Conservation (phyloP, 164 flowering plant genomes). For the Vitis amurensis region DNA sequence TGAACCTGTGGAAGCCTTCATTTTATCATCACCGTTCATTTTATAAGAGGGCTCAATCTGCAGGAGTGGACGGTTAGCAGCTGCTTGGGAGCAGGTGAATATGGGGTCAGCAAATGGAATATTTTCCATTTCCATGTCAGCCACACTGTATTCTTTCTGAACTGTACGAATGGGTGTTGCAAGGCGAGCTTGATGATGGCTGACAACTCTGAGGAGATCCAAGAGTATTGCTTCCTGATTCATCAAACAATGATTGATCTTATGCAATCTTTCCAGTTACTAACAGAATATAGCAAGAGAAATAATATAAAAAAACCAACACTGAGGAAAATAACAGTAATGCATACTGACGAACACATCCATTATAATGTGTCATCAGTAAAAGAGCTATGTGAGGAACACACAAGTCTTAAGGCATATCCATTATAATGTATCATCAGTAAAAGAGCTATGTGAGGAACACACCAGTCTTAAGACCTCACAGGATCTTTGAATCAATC, state of each 20-base stretch:
- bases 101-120: slow-evolving; percentile 20
- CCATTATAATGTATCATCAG: too few relatives aligned
- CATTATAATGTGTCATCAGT: too few relatives aligned
- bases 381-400: too few relatives aligned
- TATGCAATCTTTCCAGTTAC: too few relatives aligned
- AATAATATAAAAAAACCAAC: too few relatives aligned
- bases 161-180: slow-evolving; percentile 96
- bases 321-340: too few relatives aligned
- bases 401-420: too few relatives aligned
- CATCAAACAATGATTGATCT: slow-evolving; percentile 5
- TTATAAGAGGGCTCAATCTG: slow-evolving; percentile 58
- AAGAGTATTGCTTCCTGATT: slow-evolving; percentile 84
- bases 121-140: slow-evolving; percentile 37
- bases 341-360: too few relatives aligned
- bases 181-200: slow-evolving; percentile 92
- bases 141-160: slow-evolving; percentile 70
- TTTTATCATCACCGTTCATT: slow-evolving; percentile 49
- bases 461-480: too few relatives aligned
- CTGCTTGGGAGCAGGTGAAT: slow-evolving; percentile 26
- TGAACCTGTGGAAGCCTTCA: slow-evolving; percentile 25
- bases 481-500: too few relatives aligned
- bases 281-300: too few relatives aligned
- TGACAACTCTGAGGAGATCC: slow-evolving; percentile 93
- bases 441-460: too few relatives aligned
- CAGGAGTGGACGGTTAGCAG: slow-evolving; percentile 34